Percentiles rank a stretch among this genome's conserved stretches.
These are phyloP conservation scores for Globisporangium alternatum DNA, from an alignment of 352 stramenopile species.

Conservation along the genomic window DNA sequence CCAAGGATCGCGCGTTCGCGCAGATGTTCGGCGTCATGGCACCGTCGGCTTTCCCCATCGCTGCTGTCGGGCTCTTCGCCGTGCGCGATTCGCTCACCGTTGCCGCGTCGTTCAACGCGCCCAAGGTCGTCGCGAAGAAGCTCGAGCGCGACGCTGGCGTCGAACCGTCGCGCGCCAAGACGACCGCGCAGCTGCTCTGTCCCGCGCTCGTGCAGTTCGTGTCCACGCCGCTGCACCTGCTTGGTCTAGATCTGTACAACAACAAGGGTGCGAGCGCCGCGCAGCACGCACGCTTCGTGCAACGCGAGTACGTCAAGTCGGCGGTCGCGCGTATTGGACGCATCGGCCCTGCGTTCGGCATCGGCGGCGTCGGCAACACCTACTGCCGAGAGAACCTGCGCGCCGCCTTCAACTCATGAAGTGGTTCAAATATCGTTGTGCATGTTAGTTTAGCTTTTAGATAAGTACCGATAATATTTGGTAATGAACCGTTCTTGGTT, in stretches of 20 bases:
- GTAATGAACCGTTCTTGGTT: not conserved
- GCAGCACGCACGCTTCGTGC: conserved; percentile 56
- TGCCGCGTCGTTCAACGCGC: conserved; percentile 86
- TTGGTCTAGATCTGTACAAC: conserved; percentile 91
- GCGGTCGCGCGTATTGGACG: conserved; percentile 77
- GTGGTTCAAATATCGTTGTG: not conserved
- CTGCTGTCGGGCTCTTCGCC: conserved; percentile 84
- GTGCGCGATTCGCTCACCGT: conserved; percentile 86
- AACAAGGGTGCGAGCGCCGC: conserved; percentile 30
- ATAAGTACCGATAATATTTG: not conserved
- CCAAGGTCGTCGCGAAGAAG: conserved; percentile 58
- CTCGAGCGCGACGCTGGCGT: conserved; percentile 53
- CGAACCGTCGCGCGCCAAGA: conserved; percentile 47
- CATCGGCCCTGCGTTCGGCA: conserved; percentile 88
- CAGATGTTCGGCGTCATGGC: conserved; percentile 89
- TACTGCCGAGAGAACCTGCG: conserved; percentile 57
- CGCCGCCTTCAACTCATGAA: conserved; percentile 31
- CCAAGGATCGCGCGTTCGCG: conserved; percentile 90
- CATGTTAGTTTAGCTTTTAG: not conserved
- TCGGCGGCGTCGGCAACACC: conserved; percentile 86
- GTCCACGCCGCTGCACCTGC: conserved; percentile 86
- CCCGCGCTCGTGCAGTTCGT: conserved; percentile 85
- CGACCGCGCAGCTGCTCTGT: conserved; percentile 76
- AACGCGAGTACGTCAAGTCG: conserved; percentile 85
- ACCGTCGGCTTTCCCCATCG: conserved; percentile 69